Percentiles rank a stretch among this genome's conserved stretches.
Evolutionary conservation across 31 red algal genomes (phyloP).

Genomic region (Asparagopsis taxiformis): DNA sequence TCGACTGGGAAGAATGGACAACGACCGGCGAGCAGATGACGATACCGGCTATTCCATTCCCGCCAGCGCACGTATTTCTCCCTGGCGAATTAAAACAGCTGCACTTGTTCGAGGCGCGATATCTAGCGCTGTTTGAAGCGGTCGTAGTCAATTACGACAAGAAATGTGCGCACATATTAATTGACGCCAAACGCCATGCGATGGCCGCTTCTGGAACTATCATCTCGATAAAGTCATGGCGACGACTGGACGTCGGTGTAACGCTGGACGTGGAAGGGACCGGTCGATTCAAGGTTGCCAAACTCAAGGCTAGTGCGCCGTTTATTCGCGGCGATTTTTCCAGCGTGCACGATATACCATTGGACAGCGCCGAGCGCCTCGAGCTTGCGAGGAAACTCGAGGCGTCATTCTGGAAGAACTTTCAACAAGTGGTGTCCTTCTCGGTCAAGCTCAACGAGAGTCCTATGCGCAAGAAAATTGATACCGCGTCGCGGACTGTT

Average conservation of each 20-base stretch:
- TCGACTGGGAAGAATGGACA: constrained; percentile 50
- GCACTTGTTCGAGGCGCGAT: constrained; percentile 60
- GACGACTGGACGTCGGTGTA: constrained; percentile 49
- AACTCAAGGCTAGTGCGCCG: constrained; percentile 14
- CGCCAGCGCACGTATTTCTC: constrained; percentile 34
- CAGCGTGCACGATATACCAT: constrained; percentile 15
- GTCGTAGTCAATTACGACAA: constrained; percentile 45
- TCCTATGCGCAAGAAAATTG: constrained; percentile 45
- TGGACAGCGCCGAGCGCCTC: background rate
- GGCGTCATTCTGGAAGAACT: constrained; percentile 35
- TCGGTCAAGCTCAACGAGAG: constrained; percentile 9
- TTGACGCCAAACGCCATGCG: constrained; percentile 25
- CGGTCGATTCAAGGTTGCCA: constrained; percentile 11
- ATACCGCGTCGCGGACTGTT: constrained; percentile 14
- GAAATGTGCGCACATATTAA: constrained; percentile 48
- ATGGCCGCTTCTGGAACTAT: constrained; percentile 48
- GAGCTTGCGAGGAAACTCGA: constrained; percentile 18
- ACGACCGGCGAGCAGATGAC: constrained; percentile 1
- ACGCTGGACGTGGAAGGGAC: constrained; percentile 34
- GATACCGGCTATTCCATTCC: constrained; percentile 49
- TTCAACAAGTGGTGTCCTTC: constrained; percentile 27
- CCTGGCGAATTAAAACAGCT: constrained; percentile 47
- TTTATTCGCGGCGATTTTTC: constrained; percentile 44
- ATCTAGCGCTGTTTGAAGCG: constrained; percentile 47
- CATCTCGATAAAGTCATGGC: constrained; percentile 27